Evolutionary conservation across 106 monocot species (phyloP), one percentile per base, ranked within the genome.

Genomic region (Dendrobium huoshanense): DNA sequence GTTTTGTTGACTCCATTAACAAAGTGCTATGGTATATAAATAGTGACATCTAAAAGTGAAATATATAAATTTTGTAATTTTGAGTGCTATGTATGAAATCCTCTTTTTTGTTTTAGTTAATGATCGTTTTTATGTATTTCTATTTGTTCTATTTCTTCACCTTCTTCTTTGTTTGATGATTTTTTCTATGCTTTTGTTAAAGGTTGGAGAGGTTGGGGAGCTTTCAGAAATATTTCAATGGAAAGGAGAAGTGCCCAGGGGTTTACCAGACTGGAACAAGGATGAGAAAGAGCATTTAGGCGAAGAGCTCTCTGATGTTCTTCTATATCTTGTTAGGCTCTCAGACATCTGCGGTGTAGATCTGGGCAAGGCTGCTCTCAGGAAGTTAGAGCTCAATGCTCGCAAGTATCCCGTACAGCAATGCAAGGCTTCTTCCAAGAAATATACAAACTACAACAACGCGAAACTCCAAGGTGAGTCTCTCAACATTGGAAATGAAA

Each of bases 211-310:
- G 58, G 89, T 96, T 4, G 95, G 95, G 61, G 95, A 96, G 81
- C 84, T 96, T 17, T 96, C 95, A 15, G 95, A 96, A 86, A 88
- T 96, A 81, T 96, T 96, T 80, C 95, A 96, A 61, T 96, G 95
- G 95, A 91, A 88, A 44, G 95, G 95, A 5, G 95, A 96, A 79
- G 95, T 96, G 27, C 88, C 93, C 10, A 89, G 85, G 67, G 93
- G 93, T 11, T 85, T 96, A 8, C 95, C 95, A 0, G 95, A 84
- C 1, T 96, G 95, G 95, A 78, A 76, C 10, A 87, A 96, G 79
- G 89, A 77, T 19, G 95, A 96, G 81, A 93, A 87, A 85, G 83
- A 80, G 43, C 95, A 96, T 84, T 80, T 96, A 27, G 95, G 95
- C 6, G 95, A 96, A 77, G 95, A 96, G 81, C 89, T 96, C 47